Evolutionary conservation across 768 basidiomycete species (phyloP), one percentile per base, ranked within the genome.

Genomic region (Lactarius sanguifluus): DNA sequence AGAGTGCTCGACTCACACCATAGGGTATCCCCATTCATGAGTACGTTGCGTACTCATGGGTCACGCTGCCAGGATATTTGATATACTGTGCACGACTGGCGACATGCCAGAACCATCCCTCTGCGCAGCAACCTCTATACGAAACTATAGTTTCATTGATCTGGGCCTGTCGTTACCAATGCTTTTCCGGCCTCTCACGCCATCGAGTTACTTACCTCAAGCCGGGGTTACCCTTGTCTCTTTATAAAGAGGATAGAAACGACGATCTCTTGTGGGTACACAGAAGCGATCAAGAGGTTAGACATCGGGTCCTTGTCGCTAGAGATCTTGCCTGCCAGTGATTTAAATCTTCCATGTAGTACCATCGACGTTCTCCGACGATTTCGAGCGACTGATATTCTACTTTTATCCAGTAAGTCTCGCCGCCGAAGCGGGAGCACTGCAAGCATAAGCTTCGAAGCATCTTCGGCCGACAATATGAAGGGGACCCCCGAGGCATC

Each of bases 361-460:
- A 20, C 25, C 61, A 57, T 66, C 61, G 61, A 66, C 36, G 34
- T 40, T 47, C 20, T 62, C 61, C 65, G 61, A 59, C 30, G 57
- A 58, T 52, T 66, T 45, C 40, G 38, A 43, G 61, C 57, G 47
- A 66, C 65, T 43, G 57, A 59, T 54, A 40, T 62, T 54, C 65
- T 62, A 62, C 61, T 59, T 66, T 62, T 62, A 62, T 62, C 61
- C 50, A 58, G 57, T 50, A 58, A 50, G n/a, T 60, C 61, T 59
- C 65, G 57, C 65, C 65, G 57, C 65, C 65, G 65, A 66, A 45
- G 61, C 57, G 61, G 47, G 65, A 54, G 61, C 61, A 62, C 65
- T 58, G 61, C 61, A 58, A 62, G 30, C 28, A 52, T 50, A 20
- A 13, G 61, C 61, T 62, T 66, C 57, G 57, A 28, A 62, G 61